Evolutionary conservation across 768 basidiomycete species (phyloP).

Genomic region (Naematelia aurantialba): DNA sequence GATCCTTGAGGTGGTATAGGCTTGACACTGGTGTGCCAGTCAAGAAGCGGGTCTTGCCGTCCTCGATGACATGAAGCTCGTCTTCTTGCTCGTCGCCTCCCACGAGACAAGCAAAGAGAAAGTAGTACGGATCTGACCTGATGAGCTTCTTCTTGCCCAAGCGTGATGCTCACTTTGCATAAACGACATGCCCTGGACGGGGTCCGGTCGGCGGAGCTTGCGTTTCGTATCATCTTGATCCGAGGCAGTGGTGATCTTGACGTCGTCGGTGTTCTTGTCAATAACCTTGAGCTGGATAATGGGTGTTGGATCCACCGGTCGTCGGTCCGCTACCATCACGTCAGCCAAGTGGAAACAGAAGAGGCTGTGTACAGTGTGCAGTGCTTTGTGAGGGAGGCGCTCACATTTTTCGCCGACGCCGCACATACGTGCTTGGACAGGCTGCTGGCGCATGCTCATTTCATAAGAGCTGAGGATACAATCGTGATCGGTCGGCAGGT

Average conservation of each 20-base stretch:
- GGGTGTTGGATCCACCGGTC: constrained; percentile 93
- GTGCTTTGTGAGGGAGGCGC: constrained; percentile 15
- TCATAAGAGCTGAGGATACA: constrained; percentile 68
- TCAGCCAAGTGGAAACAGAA: neutral
- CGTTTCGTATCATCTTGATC: constrained; percentile 2
- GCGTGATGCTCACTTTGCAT: constrained; percentile 50
- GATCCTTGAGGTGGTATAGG: constrained; percentile 80
- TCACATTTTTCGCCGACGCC: constrained; percentile 62
- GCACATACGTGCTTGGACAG: constrained; percentile 63
- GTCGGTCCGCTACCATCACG: constrained; percentile 67
- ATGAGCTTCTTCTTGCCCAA: constrained; percentile 54
- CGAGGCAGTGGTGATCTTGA: constrained; percentile 13
- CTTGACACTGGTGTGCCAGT: constrained; percentile 74
- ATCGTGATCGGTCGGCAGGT: constrained; percentile 21
- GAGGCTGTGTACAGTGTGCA: constrained; percentile 1
- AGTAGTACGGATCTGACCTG: constrained; percentile 73
- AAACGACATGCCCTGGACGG: constrained; percentile 30
- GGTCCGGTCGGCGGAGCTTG: constrained; percentile 17
- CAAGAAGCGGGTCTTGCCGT: constrained; percentile 85
- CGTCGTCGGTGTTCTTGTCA: constrained; percentile 54
- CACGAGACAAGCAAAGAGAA: constrained; percentile 88
- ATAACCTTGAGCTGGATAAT: constrained; percentile 91
- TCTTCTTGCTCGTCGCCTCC: constrained; percentile 70
- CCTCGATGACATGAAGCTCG: constrained; percentile 85
- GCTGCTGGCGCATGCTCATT: constrained; percentile 80